phyloP scores from a whole-genome alignment of 495 filamentous ascomycete genomes.

The Elasticomyces elasticus region DNA sequence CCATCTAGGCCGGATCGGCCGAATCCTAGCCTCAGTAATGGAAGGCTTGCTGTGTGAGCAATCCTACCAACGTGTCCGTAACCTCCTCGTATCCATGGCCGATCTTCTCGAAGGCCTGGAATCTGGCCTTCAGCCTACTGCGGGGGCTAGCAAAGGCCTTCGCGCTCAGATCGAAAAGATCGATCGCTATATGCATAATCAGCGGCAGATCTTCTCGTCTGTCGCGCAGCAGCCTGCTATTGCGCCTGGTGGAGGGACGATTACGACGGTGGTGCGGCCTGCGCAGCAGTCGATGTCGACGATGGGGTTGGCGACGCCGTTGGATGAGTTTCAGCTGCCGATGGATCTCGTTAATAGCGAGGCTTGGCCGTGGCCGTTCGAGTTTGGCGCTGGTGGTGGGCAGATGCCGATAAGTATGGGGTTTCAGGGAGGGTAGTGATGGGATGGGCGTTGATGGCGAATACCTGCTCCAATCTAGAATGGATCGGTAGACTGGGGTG shows the following conservation, averaged over 20 bases:
- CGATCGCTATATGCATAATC: constrained; percentile 38
- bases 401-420: background rate
- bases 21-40: constrained; percentile 41
- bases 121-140: constrained; percentile 32
- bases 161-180: constrained; percentile 38
- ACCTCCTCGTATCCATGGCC: constrained; percentile 40
- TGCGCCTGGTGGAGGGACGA: background rate
- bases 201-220: background rate
- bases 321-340: constrained; percentile 34
- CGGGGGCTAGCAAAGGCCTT: constrained; percentile 35
- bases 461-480: too few species aligned
- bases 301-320: background rate
- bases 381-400: constrained; percentile 21
- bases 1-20: constrained; percentile 42
- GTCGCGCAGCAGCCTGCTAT: constrained; percentile 12
- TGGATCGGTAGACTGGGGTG: too few species aligned
- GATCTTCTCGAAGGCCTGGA: constrained; percentile 41
- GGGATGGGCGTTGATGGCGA: too few species aligned
- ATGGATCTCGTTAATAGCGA: constrained; percentile 30
- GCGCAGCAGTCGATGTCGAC: background rate
- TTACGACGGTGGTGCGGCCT: background rate
- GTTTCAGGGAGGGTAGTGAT: too few species aligned
- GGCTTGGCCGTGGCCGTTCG: constrained; percentile 36
- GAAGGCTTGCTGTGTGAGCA: constrained; percentile 40
- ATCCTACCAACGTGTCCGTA: constrained; percentile 37